phyloP scores from a whole-genome alignment of 2,329 filamentous ascomycete genomes.

The Penicillium capsulatum region DNA sequence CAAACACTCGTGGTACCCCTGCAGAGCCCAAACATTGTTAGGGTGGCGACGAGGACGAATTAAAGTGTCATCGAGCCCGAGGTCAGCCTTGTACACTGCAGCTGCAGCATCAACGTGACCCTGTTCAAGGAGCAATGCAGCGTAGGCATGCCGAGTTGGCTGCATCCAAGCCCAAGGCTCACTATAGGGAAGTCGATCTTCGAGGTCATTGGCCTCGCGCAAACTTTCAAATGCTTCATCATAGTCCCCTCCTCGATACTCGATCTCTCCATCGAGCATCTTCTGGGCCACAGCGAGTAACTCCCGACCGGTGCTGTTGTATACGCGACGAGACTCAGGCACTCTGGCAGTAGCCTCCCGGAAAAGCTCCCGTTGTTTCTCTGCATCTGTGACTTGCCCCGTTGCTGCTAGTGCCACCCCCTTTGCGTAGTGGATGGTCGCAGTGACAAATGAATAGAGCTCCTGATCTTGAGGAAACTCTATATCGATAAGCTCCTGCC shows the following conservation, averaged over 20 bases:
- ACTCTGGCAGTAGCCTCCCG: conserved; percentile 49
- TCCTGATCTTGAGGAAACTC: conserved; percentile 52
- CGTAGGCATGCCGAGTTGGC: conserved; percentile 64
- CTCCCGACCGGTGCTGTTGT: conserved; percentile 61
- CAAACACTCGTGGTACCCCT: conserved; percentile 68
- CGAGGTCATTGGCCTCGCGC: conserved; percentile 52
- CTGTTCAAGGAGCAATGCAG: conserved; percentile 64
- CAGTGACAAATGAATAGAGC: conserved; percentile 64
- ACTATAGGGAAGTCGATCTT: conserved; percentile 62
- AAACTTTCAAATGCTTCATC: conserved; percentile 57
- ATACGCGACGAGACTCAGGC: conserved; percentile 57
- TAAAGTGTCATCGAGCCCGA: conserved; percentile 55
- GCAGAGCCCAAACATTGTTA: conserved; percentile 69
- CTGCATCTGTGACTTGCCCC: conserved; percentile 51
- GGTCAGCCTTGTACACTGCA: conserved; percentile 55
- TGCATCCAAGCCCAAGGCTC: conserved; percentile 79
- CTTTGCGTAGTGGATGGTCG: conserved; percentile 62
- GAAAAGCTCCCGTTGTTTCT: conserved; percentile 51
- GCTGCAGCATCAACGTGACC: conserved; percentile 53
- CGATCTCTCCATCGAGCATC: conserved; percentile 69
- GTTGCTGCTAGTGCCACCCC: conserved; percentile 61
- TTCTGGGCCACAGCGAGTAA: conserved; percentile 58
- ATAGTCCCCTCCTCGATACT: conserved; percentile 59
- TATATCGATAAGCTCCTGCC: conserved; percentile 61
- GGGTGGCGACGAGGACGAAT: conserved; percentile 62